phyloP scores from a whole-genome alignment of 345 rosid species.

The Populus deltoides region DNA sequence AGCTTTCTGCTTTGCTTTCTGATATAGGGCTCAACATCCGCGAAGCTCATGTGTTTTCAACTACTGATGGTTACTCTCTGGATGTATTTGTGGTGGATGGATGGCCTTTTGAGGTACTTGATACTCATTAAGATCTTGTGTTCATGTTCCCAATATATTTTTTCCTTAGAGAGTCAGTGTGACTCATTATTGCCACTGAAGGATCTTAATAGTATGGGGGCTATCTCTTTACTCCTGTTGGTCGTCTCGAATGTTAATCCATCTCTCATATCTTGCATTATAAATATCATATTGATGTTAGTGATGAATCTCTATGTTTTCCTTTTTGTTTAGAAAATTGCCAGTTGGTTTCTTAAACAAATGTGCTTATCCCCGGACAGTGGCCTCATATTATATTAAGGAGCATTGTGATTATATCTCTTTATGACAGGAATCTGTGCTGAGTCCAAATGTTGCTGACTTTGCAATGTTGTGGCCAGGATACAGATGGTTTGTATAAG shows the following conservation, averaged over 20 bases:
- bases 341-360: not conserved
- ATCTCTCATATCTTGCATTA: not conserved
- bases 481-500: slow-evolving; percentile 54
- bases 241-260: not conserved
- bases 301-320: not conserved
- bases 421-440: slow-evolving; percentile 61
- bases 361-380: slow-evolving; percentile 22
- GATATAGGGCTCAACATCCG: slow-evolving; percentile 77
- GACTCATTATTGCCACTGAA: not conserved
- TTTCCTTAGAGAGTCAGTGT: not conserved
- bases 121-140: not conserved
- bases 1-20: slow-evolving; percentile 80
- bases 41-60: slow-evolving; percentile 80
- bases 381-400: slow-evolving; percentile 43
- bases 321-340: not conserved
- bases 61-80: slow-evolving; percentile 70
- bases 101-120: slow-evolving; percentile 57
- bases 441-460: slow-evolving; percentile 68
- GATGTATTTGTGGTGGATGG: slow-evolving; percentile 82
- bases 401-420: slow-evolving; percentile 54
- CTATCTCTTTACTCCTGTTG: not conserved
- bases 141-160: not conserved
- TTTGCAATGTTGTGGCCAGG: slow-evolving; percentile 81
- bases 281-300: not conserved
- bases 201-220: not conserved